Evolutionary conservation across 768 basidiomycete genomes (phyloP).

Genomic region (Symmetrospora coprosmae): DNA sequence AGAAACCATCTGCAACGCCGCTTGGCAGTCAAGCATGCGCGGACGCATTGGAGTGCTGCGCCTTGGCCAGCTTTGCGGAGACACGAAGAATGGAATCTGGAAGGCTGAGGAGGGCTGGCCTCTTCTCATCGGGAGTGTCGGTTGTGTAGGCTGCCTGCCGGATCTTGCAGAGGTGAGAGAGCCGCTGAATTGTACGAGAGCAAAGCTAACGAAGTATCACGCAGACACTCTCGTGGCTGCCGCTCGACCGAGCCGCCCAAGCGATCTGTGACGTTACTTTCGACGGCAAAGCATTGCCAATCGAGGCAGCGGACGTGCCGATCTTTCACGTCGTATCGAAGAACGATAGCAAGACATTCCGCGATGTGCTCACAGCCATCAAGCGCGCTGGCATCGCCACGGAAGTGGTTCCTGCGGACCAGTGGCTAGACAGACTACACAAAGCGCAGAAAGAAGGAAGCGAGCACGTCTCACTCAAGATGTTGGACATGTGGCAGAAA

Average conservation of each 20-base stretch:
- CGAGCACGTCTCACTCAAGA: not conserved
- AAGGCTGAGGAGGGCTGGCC: slow-evolving; percentile 38
- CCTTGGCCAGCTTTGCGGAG: slow-evolving; percentile 37
- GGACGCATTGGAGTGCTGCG: slow-evolving; percentile 27
- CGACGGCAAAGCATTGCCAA: not conserved
- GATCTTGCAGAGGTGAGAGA: slow-evolving; percentile 27
- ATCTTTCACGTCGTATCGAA: slow-evolving; percentile 12
- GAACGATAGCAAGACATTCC: not conserved
- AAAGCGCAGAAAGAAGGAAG: not conserved
- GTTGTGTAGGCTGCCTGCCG: slow-evolving; percentile 33
- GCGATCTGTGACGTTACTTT: slow-evolving; percentile 11
- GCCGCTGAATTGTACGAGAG: too few relatives aligned
- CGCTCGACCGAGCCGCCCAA: slow-evolving; percentile 14
- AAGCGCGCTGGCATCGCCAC: slow-evolving; percentile 9
- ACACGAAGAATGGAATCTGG: slow-evolving; percentile 34
- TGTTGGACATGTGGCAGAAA: slow-evolving; percentile 16
- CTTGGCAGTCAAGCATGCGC: slow-evolving; percentile 14
- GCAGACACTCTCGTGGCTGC: slow-evolving; percentile 19
- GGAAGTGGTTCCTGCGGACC: not conserved
- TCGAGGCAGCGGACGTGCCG: not conserved
- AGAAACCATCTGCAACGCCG: slow-evolving; percentile 32
- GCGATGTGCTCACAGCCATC: not conserved
- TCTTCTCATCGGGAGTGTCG: slow-evolving; percentile 34
- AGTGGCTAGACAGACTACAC: slow-evolving; percentile 6
- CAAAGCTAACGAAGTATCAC: not conserved